Conservation (phyloP, 2,329 filamentous ascomycete species). For the Pseudocercospora cruenta region DNA sequence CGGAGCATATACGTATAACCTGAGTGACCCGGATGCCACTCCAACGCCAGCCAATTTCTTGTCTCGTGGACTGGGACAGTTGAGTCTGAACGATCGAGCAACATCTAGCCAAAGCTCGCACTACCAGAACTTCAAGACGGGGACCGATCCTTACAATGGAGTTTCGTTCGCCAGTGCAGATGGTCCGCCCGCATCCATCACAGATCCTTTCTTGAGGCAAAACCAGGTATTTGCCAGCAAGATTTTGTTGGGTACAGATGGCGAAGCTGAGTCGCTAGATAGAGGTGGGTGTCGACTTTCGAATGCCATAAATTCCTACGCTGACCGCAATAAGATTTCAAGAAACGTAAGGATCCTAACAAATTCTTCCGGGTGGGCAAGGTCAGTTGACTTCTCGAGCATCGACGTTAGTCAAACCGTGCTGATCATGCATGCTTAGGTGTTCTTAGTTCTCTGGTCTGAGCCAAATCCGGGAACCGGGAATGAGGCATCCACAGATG, state of each 20-base stretch:
- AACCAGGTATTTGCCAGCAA: not conserved
- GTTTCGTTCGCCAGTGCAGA: not conserved
- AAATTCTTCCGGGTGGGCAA: not conserved
- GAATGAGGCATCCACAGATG: not conserved
- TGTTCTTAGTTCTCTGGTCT: conserved; percentile 30
- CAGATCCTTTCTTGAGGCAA: not conserved
- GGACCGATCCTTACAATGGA: not conserved
- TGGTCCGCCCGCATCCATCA: not conserved
- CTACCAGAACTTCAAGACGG: not conserved
- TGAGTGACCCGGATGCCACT: not conserved
- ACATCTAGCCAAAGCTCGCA: not conserved
- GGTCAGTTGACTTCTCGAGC: not conserved
- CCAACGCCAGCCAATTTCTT: not conserved
- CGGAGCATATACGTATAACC: not conserved
- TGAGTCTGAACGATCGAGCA: not conserved
- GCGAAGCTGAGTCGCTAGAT: not conserved
- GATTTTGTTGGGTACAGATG: not conserved
- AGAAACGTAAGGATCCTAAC: not conserved
- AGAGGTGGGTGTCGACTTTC: not conserved
- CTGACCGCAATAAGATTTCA: not conserved
- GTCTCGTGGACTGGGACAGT: not conserved
- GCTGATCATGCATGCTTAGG: not conserved
- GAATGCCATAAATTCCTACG: not conserved
- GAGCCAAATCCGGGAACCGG: conserved; percentile 26
- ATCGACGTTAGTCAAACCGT: not conserved